Evolutionary conservation across 441 rosid genomes (phyloP).

Genomic region (Erodium moschatum): DNA sequence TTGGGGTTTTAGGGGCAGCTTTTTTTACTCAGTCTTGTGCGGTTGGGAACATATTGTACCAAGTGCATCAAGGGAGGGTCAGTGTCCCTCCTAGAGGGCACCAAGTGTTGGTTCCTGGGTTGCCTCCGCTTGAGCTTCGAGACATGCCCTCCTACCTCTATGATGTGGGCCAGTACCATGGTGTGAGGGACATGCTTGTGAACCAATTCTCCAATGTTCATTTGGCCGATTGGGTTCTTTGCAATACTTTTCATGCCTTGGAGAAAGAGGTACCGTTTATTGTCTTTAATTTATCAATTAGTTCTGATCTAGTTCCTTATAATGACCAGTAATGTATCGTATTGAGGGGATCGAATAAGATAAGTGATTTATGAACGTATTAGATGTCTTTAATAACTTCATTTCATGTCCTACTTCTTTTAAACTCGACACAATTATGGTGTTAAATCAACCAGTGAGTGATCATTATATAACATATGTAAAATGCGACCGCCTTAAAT

Average conservation of each 20-base stretch:
- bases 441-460: too few relatives aligned
- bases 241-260: slow-evolving; percentile 8
- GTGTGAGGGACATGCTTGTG: not conserved
- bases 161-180: not conserved
- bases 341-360: too few relatives aligned
- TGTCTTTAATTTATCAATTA: too few relatives aligned
- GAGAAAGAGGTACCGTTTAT: slow-evolving; percentile 4
- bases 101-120: slow-evolving; percentile 19
- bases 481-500: too few relatives aligned
- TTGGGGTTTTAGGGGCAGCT: slow-evolving; percentile 26
- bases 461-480: too few relatives aligned
- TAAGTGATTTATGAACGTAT: too few relatives aligned
- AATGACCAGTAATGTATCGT: too few relatives aligned
- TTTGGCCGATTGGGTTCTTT: slow-evolving; percentile 11
- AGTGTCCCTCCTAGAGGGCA: slow-evolving; percentile 23
- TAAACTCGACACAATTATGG: too few relatives aligned
- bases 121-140: slow-evolving; percentile 22
- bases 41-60: slow-evolving; percentile 36
- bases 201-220: slow-evolving; percentile 12
- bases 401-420: too few relatives aligned
- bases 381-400: too few relatives aligned
- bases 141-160: slow-evolving; percentile 7
- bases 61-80: slow-evolving; percentile 26
- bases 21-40: slow-evolving; percentile 45
- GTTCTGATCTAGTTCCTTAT: too few relatives aligned